A percentile compares a stretch with the other conserved stretches of the same genome.
These are phyloP conservation scores for Cyberlindnera saturnus DNA, from an alignment of 805 yeast species.

Conservation along the genomic window DNA sequence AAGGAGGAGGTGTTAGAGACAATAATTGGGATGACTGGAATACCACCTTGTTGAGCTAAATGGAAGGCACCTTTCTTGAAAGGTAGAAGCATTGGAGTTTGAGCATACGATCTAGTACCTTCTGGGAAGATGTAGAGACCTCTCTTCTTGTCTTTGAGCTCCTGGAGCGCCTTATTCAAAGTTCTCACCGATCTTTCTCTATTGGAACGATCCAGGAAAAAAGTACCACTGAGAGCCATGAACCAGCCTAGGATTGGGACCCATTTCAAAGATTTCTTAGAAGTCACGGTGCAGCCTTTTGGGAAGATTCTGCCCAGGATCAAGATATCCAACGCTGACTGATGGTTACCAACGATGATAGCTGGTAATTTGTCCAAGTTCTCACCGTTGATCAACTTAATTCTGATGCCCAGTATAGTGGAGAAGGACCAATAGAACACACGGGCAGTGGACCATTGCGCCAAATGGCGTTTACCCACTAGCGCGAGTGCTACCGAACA, in stretches of 20 bases:
- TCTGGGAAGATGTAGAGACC: constrained; percentile 92
- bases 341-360: constrained; percentile 82
- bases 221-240: constrained; percentile 85
- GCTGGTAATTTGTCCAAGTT: constrained; percentile 61
- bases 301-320: constrained; percentile 83
- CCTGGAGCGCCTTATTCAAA: constrained; percentile 60
- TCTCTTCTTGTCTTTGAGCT: constrained; percentile 57
- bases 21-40: constrained; percentile 86
- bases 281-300: constrained; percentile 84
- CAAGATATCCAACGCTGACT: constrained; percentile 79
- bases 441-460: constrained; percentile 89
- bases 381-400: constrained; percentile 64
- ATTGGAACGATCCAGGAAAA: constrained; percentile 80
- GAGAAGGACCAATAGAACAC: constrained; percentile 65
- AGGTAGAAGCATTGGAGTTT: constrained; percentile 66
- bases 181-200: constrained; percentile 71
- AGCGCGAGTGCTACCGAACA: constrained; percentile 64
- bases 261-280: constrained; percentile 77
- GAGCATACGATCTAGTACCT: constrained; percentile 86
- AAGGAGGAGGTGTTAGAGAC: constrained; percentile 80
- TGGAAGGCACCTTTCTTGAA: constrained; percentile 98
- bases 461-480: constrained; percentile 67
- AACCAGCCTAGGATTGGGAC: constrained; percentile 96
- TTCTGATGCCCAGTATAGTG: constrained; percentile 57
- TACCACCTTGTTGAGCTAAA: constrained; percentile 85